Evolutionary conservation across 495 filamentous ascomycete genomes (phyloP).

Genomic region (Xylaria longipes): DNA sequence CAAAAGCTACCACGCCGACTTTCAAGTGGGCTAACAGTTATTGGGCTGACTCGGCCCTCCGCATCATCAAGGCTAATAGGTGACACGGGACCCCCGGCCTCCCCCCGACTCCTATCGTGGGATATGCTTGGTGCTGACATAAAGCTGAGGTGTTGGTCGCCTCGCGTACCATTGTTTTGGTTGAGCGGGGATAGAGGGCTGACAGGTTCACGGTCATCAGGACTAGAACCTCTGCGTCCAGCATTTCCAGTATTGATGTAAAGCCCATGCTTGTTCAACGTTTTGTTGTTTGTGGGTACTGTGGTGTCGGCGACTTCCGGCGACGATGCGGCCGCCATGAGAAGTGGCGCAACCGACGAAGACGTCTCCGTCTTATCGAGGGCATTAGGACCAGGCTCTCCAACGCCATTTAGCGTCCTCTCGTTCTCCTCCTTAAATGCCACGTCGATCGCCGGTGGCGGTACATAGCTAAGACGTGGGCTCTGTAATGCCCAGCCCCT

Average conservation of each 20-base stretch:
- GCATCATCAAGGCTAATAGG: conserved; percentile 24
- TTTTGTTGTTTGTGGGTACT: not conserved
- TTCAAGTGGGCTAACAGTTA: conserved; percentile 30
- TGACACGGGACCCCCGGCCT: conserved; percentile 28
- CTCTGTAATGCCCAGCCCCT: conserved; percentile 17
- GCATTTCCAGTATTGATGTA: not conserved
- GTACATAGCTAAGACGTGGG: conserved; percentile 29
- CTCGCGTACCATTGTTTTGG: not conserved
- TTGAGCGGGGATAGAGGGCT: conserved; percentile 13
- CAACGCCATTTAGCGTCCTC: not conserved
- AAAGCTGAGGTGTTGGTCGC: not conserved
- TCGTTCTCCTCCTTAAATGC: conserved; percentile 23
- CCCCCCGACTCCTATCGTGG: not conserved
- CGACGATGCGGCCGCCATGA: not conserved
- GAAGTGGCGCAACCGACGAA: not conserved
- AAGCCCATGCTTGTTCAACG: not conserved
- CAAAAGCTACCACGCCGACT: conserved; percentile 5
- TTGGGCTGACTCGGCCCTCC: conserved; percentile 4
- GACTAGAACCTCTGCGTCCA: not conserved
- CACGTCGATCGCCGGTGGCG: conserved; percentile 33
- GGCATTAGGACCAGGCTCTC: not conserved
- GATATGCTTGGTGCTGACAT: not conserved
- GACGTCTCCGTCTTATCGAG: not conserved
- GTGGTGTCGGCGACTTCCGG: not conserved
- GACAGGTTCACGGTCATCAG: conserved; percentile 1